phyloP scores from a whole-genome alignment of 2,329 filamentous ascomycete genomes.

The Colletotrichum gloeosporioides region DNA sequence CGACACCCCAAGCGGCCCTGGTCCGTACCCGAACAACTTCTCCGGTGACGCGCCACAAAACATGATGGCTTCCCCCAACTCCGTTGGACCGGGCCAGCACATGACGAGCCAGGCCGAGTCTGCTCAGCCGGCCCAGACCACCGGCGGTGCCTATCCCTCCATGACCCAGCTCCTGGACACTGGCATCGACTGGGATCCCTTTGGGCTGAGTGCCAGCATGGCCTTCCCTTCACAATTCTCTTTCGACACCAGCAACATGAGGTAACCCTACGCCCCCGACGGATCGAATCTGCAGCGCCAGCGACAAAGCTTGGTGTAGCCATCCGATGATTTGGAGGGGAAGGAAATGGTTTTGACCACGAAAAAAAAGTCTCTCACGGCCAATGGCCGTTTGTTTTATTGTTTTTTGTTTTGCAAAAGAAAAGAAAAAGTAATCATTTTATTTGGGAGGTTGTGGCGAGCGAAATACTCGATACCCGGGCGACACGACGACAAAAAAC shows the following conservation, averaged over 20 bases:
- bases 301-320: background rate
- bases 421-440: slow-evolving; percentile 3
- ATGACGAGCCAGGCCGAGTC: slow-evolving; percentile 40
- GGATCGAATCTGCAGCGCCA: background rate
- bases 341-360: background rate
- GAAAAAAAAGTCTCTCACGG: background rate
- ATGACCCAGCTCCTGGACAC: slow-evolving; percentile 74
- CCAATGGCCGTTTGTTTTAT: background rate
- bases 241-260: slow-evolving; percentile 68
- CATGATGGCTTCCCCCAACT: slow-evolving; percentile 44
- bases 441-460: slow-evolving; percentile 10
- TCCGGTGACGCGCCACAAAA: slow-evolving; percentile 50
- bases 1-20: slow-evolving; percentile 69
- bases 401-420: background rate
- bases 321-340: background rate
- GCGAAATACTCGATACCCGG: slow-evolving; percentile 23
- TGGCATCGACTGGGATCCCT: slow-evolving; percentile 90
- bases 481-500: slow-evolving; percentile 14
- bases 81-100: slow-evolving; percentile 39
- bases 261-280: slow-evolving; percentile 29
- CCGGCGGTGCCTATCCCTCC: slow-evolving; percentile 59
- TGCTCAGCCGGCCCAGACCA: slow-evolving; percentile 27
- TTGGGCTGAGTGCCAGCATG: slow-evolving; percentile 93
- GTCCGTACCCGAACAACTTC: slow-evolving; percentile 66
- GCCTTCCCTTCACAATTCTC: slow-evolving; percentile 87